Base-by-base conservation (phyloP, 257 asterid species). In the Eucommia ulmoides region DNA sequence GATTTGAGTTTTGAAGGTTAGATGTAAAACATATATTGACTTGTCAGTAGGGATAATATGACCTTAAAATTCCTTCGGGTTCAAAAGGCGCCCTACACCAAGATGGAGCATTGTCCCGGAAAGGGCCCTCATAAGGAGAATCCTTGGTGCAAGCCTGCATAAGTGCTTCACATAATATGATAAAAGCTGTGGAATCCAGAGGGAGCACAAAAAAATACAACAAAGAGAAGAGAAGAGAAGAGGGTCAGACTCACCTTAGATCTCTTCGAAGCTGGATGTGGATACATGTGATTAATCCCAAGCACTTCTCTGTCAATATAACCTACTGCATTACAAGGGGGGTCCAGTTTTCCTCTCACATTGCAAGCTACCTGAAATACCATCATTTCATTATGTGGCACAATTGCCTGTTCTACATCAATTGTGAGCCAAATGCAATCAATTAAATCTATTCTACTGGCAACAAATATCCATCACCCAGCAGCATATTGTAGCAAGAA, bases 21-120 rank as follows among this genome's bases (percentile, higher is more conserved):
- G n/a, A n/a, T n/a, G n/a, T n/a, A n/a, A n/a, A n/a, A n/a, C n/a
- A n/a, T n/a, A n/a, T n/a, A n/a, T n/a, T n/a, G n/a, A n/a, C n/a
- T n/a, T n/a, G n/a, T n/a, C n/a, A n/a, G n/a, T n/a, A n/a, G n/a
- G n/a, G n/a, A n/a, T n/a, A n/a, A n/a, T n/a, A n/a, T n/a, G 12
- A 83, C 94, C 94, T 83, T 44, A 83, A 52, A 62, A 80, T 61
- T 58, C 94, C 94, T 77, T 83, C 92, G 10, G 94, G 94, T 60
- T 83, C 94, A 65, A 77, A 83, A 25, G 88, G 79, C 3, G 84
- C 92, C 56, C 73, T 67, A 55, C 94, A 83, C 94, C 94, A 83
- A 1, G 69, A 52, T 23, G 92, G 88, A 38, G 94, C 84, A 73
- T 77, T 82, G 56, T 55, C 58, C 19, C 79, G 61, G 22, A 77